Percentiles rank a stretch among this genome's conserved stretches.
phyloP scores from a whole-genome alignment of 257 asterid species.

The Jasminum sambac region DNA sequence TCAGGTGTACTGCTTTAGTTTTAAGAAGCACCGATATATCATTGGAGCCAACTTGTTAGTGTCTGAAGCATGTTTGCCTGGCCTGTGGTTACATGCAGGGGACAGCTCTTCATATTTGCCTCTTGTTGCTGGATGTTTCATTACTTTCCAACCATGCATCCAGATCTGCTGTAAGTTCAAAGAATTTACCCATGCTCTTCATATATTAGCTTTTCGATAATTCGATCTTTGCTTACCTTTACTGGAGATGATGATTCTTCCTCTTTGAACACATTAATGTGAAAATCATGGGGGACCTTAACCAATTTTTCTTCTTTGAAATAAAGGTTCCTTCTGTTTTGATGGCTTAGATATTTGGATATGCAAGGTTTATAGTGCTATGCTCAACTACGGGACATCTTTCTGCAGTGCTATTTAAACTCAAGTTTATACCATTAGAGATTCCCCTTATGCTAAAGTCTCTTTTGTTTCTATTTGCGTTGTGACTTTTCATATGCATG shows the following conservation, averaged over 20 bases:
- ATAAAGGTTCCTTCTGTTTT: not conserved
- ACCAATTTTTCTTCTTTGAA: not conserved
- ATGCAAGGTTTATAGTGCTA: not conserved
- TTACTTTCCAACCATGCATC: slow-evolving; percentile 64
- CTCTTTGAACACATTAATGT: not conserved
- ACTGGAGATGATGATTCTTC: not conserved
- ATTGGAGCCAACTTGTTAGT: not conserved
- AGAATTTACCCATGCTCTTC: slow-evolving; percentile 2
- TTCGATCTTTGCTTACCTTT: not conserved
- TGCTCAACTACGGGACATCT: not conserved
- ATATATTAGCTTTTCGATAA: not conserved
- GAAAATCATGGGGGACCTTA: not conserved
- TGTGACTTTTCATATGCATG: not conserved
- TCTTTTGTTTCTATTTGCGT: not conserved
- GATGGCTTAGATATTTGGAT: not conserved
- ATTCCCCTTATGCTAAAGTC: not conserved
- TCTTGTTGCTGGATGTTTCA: slow-evolving; percentile 85
- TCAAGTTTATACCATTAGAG: not conserved
- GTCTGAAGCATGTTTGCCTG: not conserved
- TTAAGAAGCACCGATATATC: not conserved
- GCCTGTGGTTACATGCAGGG: slow-evolving; percentile 57
- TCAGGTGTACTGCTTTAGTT: not conserved
- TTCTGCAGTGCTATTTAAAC: not conserved
- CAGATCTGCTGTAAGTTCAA: slow-evolving; percentile 71
- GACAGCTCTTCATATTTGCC: slow-evolving; percentile 80